These are phyloP conservation scores for Colletotrichum chlorophyti DNA, from an alignment of 2,329 filamentous ascomycete genomes.

Conservation along the genomic window DNA sequence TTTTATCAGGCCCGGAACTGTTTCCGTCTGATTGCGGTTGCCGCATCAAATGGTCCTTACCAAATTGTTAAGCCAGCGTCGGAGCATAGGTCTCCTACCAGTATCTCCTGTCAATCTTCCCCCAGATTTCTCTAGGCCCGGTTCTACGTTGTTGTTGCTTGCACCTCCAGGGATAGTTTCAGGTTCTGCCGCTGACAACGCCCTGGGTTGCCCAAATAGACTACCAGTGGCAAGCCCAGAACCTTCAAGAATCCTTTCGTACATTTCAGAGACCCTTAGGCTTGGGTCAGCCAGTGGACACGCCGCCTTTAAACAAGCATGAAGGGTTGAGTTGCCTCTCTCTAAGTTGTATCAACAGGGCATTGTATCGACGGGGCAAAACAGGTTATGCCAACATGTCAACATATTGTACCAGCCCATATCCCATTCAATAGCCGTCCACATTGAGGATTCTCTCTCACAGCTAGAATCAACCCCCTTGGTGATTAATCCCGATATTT, in stretches of 20 bases:
- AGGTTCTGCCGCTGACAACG: not conserved
- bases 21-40: not conserved
- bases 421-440: too few species aligned
- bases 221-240: not conserved
- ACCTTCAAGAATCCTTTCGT: not conserved
- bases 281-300: not conserved
- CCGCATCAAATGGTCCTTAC: too few species aligned
- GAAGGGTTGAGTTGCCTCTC: not conserved
- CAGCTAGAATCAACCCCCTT: too few species aligned
- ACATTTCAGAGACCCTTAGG: not conserved
- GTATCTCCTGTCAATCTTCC: too few species aligned
- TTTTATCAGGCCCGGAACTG: not conserved
- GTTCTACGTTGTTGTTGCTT: not conserved
- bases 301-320: not conserved
- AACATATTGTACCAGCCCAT: too few species aligned
- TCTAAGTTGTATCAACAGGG: not conserved
- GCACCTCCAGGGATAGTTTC: not conserved
- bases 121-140: constrained; percentile 12
- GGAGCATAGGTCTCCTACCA: too few species aligned
- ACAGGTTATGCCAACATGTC: too few species aligned
- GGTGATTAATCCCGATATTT: too few species aligned
- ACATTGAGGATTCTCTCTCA: too few species aligned
- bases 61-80: too few species aligned
- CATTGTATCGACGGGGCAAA: too few species aligned
- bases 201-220: not conserved